phyloP scores from a whole-genome alignment of 768 basidiomycete species.

The Psilocybe subaeruginosa region DNA sequence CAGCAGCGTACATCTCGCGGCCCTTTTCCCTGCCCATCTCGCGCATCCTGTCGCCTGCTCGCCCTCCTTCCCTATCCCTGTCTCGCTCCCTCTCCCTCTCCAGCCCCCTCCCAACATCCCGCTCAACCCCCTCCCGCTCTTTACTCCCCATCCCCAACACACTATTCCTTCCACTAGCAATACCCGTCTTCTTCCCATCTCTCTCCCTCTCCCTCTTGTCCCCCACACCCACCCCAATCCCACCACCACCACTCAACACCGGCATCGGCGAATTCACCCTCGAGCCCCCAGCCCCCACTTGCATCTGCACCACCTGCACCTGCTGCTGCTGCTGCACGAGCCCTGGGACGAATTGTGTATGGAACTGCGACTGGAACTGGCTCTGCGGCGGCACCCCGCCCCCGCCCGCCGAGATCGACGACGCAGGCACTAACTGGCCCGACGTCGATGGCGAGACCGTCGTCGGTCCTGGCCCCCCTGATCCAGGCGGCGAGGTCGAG shows the following conservation, averaged over 20 bases:
- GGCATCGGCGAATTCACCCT: conserved; percentile 22
- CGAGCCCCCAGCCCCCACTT: conserved; percentile 1
- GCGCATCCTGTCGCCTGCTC: conserved; percentile 2
- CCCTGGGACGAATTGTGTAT: conserved; percentile 31
- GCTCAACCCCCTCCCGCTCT: conserved; percentile 2
- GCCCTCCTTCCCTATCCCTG: conserved; percentile 7
- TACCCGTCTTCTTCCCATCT: conserved; percentile 7
- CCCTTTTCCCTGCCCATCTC: background rate
- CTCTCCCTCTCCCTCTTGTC: conserved; percentile 1
- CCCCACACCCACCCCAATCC: background rate
- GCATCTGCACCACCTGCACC: background rate
- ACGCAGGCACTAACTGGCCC: background rate
- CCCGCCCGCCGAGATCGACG: background rate
- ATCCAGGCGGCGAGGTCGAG: background rate
- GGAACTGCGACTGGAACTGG: conserved; percentile 34
- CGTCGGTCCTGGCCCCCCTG: background rate
- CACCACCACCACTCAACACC: background rate
- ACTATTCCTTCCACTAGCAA: conserved; percentile 1
- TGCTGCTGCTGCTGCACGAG: background rate
- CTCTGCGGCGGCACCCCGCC: conserved; percentile 23
- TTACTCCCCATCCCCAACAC: background rate
- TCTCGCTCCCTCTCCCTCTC: conserved; percentile 11
- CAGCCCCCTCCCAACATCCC: background rate
- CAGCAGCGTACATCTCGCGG: conserved; percentile 15
- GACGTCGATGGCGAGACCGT: background rate